Base-by-base conservation (phyloP, 139 green algal genomes). In the Zygnema cylindricum region DNA sequence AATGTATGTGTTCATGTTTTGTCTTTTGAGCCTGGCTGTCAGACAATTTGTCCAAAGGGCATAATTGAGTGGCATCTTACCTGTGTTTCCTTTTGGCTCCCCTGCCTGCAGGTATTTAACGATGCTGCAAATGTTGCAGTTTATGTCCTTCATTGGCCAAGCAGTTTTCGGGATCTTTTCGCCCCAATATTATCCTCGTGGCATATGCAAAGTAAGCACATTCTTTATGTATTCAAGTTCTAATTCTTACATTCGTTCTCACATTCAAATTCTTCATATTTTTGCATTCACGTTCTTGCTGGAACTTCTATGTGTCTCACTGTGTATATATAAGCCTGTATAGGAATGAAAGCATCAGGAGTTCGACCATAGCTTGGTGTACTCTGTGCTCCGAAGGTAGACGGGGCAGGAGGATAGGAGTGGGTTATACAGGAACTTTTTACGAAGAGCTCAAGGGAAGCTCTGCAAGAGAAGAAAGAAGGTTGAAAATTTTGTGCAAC, bases 41-140 rank as follows among this genome's bases (percentile, higher is more conserved):
- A n/a, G n/a, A n/a, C n/a, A n/a, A n/a, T n/a, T n/a, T n/a, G n/a
- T n/a, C n/a, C n/a, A n/a, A n/a, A n/a, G n/a, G n/a, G n/a, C n/a
- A n/a, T n/a, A n/a, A n/a, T n/a, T n/a, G n/a, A n/a, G n/a, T n/a
- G n/a, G n/a, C n/a, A n/a, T n/a, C n/a, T n/a, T n/a, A n/a, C n/a
- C n/a, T n/a, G n/a, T n/a, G n/a, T n/a, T n/a, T n/a, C n/a, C n/a
- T n/a, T n/a, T n/a, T n/a, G n/a, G n/a, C n/a, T n/a, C n/a, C n/a
- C 7, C 49, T 63, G 49, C 16, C 49, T 63, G 69, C 87, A 91
- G 84, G 75, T 95, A 96, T 85, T 88, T 96, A 40, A 96, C 94
- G 16, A 88, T 92, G 77, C 75, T 94, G 63, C 92, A 94, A 85
- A 94, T 94, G 91, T 35, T 88, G 21, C 92, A 94, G 82, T 94